Evolutionary conservation across 768 basidiomycete species (phyloP), one percentile per base, ranked within the genome.

Genomic region (Cyclocybe aegerita): DNA sequence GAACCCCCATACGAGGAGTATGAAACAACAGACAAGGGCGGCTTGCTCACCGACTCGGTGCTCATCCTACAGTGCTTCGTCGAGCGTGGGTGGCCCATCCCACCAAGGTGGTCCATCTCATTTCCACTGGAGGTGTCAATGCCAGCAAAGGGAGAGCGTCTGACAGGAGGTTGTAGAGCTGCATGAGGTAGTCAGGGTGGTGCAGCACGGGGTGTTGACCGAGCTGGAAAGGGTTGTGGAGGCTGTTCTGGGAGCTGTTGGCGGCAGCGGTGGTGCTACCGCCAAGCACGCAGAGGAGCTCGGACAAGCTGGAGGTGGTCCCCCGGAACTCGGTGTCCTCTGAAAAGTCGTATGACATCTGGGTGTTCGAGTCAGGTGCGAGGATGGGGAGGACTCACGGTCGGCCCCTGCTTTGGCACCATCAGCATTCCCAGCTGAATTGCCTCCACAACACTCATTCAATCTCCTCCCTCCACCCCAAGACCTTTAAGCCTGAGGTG

Each of bases 31-130:
- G 83, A 83, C 3, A 80, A 83, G 44, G 75, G 81, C 34, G 78
- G 81, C 69, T 73, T 80, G 23, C 65, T 75, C 16, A 66, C 75
- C 9, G 76, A 77, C 58, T 73, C 73, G 0, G 77, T 74, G 71
- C 86, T 88, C 88, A 90, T 85, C 46, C 88, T 71, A 9, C 88
- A 75, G 4, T 86, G 80, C 66, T 91, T 92, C 54, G 67, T 79
- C 30, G 71, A 75, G 32, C 88, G 74, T 8, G 74, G 73, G 52
- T 70, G 74, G 36, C 36, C 36, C 36, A 37, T 37, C 36, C 36
- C 36, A 2, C 36, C 36, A 11, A 37, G 57, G 33, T 81, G 80
- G 0, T 69, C 67, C 45, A n/a, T n/a, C n/a, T 23, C 23, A 23
- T 23, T 23, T 2, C 23, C 4, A 4, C 78, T 80, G 45, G 77